Percentiles rank a stretch among this genome's conserved stretches.
Conservation (phyloP, 192 early-diverging fungal species). For the Entomortierella chlamydospora region DNA sequence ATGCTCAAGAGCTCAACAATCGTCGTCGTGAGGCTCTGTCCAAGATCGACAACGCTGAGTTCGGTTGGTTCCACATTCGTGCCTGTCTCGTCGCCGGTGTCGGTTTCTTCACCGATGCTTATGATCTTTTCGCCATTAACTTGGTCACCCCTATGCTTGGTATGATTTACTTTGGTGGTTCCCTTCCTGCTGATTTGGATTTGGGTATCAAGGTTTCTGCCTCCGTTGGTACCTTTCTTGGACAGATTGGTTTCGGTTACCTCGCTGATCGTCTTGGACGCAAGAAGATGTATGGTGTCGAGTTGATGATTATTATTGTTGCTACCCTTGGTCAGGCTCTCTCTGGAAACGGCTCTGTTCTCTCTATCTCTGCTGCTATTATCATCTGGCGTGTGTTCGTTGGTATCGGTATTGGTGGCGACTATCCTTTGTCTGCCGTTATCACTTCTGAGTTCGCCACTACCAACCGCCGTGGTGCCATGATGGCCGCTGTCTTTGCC, state of each 20-base stretch:
- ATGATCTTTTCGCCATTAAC: constrained; percentile 95
- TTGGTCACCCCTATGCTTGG: constrained; percentile 91
- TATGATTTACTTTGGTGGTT: constrained; percentile 73
- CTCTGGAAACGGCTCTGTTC: constrained; percentile 73
- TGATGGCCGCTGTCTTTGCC: constrained; percentile 87
- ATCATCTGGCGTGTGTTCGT: constrained; percentile 93
- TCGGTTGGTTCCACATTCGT: constrained; percentile 79
- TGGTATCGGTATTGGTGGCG: constrained; percentile 94
- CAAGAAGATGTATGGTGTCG: constrained; percentile 88
- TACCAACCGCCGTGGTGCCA: constrained; percentile 80
- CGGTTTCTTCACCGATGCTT: constrained; percentile 95
- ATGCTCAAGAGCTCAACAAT: constrained; percentile 36
- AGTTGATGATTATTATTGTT: constrained; percentile 91
- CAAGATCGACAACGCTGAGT: constrained; percentile 78
- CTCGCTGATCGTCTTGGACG: constrained; percentile 88
- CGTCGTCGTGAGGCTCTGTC: constrained; percentile 53
- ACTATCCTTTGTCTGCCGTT: constrained; percentile 93
- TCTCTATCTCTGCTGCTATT: constrained; percentile 79
- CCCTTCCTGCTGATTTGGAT: constrained; percentile 77
- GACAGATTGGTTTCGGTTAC: constrained; percentile 87
- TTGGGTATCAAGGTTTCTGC: constrained; percentile 85
- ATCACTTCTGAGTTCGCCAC: constrained; percentile 94
- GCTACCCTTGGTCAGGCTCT: constrained; percentile 85
- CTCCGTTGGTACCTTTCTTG: constrained; percentile 86
- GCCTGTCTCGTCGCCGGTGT: constrained; percentile 75